Conservation (phyloP, 2,329 filamentous ascomycete genomes). For the Colletotrichum sp. region DNA sequence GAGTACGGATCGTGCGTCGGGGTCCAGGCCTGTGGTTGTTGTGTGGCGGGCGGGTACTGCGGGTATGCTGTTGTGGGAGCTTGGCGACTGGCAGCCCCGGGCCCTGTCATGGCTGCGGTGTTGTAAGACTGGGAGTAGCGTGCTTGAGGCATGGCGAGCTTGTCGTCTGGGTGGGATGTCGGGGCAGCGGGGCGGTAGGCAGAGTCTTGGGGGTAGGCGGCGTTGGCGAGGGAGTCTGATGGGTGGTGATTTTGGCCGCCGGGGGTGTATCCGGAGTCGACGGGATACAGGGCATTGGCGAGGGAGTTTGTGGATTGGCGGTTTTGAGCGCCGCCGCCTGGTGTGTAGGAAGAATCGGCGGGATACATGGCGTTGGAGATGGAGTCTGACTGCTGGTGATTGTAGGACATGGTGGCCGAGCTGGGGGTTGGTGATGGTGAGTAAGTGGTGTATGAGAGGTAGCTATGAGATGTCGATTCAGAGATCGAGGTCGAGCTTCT, state of each 20-base stretch:
- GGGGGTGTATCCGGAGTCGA: slow-evolving; percentile 15
- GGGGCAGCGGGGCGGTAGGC: slow-evolving; percentile 14
- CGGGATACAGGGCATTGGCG: slow-evolving; percentile 18
- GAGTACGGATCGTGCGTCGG: slow-evolving; percentile 2
- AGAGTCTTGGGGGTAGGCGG: slow-evolving; percentile 20
- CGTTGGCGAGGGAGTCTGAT: slow-evolving; percentile 16
- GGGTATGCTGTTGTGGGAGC: background rate
- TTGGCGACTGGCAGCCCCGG: background rate
- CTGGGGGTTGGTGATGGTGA: background rate
- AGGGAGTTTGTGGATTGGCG: slow-evolving; percentile 1
- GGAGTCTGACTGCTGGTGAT: slow-evolving; percentile 6
- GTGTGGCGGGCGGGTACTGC: background rate
- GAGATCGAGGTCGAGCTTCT: background rate
- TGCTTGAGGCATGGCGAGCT: slow-evolving; percentile 14
- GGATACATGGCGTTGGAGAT: slow-evolving; percentile 12
- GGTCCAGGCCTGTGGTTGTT: background rate
- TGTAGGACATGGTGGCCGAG: slow-evolving; percentile 8
- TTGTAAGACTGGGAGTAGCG: slow-evolving; percentile 18
- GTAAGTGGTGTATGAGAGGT: background rate
- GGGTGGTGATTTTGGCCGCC: background rate
- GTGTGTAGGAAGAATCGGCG: slow-evolving; percentile 2
- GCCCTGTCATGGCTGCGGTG: background rate
- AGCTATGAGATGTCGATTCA: background rate
- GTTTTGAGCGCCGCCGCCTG: background rate
- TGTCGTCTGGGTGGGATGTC: slow-evolving; percentile 8